Evolutionary conservation across 495 filamentous ascomycete genomes (phyloP).

Genomic region (Xylaria longipes): DNA sequence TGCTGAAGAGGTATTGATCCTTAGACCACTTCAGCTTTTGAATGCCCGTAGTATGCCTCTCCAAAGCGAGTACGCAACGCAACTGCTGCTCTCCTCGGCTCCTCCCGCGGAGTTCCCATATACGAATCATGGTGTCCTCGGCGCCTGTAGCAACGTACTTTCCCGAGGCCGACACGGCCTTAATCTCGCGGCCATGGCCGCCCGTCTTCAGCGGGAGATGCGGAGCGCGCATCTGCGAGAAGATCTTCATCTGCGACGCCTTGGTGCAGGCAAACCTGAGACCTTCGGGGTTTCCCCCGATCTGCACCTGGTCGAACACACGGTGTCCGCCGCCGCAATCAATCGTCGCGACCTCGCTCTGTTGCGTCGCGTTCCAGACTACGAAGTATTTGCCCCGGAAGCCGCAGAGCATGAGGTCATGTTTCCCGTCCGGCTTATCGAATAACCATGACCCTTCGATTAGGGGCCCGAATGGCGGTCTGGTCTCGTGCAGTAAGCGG

Average conservation of each 20-base stretch:
- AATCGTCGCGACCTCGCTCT: conserved; percentile 69
- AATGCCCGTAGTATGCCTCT: conserved; percentile 80
- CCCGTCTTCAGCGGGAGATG: conserved; percentile 68
- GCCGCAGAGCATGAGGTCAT: conserved; percentile 74
- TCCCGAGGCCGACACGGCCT: conserved; percentile 58
- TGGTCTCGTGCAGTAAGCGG: conserved; percentile 50
- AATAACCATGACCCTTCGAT: conserved; percentile 73
- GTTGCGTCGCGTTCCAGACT: conserved; percentile 73
- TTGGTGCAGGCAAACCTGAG: conserved; percentile 62
- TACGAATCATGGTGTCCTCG: conserved; percentile 85
- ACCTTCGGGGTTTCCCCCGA: conserved; percentile 35
- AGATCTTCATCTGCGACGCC: conserved; percentile 58
- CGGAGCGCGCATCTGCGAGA: conserved; percentile 53
- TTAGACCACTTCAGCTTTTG: conserved; percentile 80
- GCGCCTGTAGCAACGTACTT: conserved; percentile 78
- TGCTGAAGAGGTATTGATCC: conserved; percentile 77
- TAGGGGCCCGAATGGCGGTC: conserved; percentile 67
- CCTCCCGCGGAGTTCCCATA: conserved; percentile 56
- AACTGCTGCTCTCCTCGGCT: conserved; percentile 30
- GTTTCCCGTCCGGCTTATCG: conserved; percentile 33
- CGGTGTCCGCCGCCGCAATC: conserved; percentile 86
- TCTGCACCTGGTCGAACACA: conserved; percentile 67
- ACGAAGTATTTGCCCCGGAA: conserved; percentile 81
- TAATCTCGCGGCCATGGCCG: conserved; percentile 88
- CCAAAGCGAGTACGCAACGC: conserved; percentile 66